A percentile compares a stretch with the other conserved stretches of the same genome.
Evolutionary conservation across 257 asterid genomes (phyloP).

Genomic region (Orobanche coerulescens): DNA sequence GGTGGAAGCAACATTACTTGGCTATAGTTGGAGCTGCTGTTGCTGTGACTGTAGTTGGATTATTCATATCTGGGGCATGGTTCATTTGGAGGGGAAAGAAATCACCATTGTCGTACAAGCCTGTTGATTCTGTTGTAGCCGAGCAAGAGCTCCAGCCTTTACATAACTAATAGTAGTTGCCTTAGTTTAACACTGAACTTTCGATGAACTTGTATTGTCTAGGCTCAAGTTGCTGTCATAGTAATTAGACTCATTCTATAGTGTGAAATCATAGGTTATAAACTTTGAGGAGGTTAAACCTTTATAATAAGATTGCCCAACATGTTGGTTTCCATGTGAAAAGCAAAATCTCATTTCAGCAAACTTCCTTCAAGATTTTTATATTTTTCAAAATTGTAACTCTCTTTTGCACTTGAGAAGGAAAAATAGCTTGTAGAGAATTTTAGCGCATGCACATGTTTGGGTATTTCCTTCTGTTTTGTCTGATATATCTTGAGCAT

Average conservation of each 20-base stretch:
- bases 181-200: conserved; percentile 7
- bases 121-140: conserved; percentile 58
- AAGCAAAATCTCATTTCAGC: conserved; percentile 20
- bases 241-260: conserved; percentile 19
- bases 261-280: conserved; percentile 18
- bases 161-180: conserved; percentile 28
- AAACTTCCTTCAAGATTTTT: conserved; percentile 7
- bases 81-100: conserved; percentile 48
- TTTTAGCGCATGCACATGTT: too few relatives aligned
- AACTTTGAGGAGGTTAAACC: conserved; percentile 9
- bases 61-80: conserved; percentile 59
- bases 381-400: conserved; percentile 10
- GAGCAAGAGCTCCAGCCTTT: conserved; percentile 98
- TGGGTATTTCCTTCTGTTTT: too few relatives aligned
- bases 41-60: conserved; percentile 37
- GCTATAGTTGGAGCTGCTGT: conserved; percentile 27
- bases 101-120: conserved; percentile 50
- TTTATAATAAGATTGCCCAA: conserved; percentile 5
- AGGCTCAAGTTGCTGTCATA: conserved; percentile 19
- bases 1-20: conserved; percentile 46
- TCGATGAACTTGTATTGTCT: conserved; percentile 10
- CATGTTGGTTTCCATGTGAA: conserved; percentile 19
- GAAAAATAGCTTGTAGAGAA: too few relatives aligned
- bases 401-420: conserved; percentile 16
- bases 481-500: too few relatives aligned